Evolutionary conservation across 2,329 filamentous ascomycete species (phyloP), one percentile per base, ranked within the genome.

Genomic region (Colletotrichum eremochloae): DNA sequence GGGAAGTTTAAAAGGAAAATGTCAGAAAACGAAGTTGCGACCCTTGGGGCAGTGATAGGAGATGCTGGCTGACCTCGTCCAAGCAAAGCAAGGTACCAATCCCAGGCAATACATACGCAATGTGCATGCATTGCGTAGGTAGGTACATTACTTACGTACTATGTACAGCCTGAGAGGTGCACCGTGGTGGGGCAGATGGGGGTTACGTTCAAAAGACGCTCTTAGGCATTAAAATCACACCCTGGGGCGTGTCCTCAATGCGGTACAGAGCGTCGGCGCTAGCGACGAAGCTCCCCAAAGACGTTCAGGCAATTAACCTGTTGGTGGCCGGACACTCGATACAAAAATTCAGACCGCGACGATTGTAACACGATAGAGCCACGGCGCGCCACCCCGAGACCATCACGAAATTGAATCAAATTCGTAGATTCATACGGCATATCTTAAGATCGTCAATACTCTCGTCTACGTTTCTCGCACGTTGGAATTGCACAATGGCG

Each of bases 401-500:
- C 50, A 56, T 29, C 15, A 14, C 42, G 24, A 48, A 15, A 5
- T 33, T 20, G 18, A 36, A 5, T 31, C 50, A 3, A 14, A 9
- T 9, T 14, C 12, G 3, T 2, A 7, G 15, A 14, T 7, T 33
- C 36, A 15, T 5, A 12, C n/a, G 20, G 18, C 20, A 20, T 20
- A n/a, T 11, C 9, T 29, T 12, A n/a, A 24, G n/a, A 20, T 18
- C 3, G 3, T 15, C 20, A 1, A 29, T 36, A n/a, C 12, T 46
- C 12, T n/a, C 36, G n/a, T 24, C n/a, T 18, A 31, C 50, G 15
- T 2, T 36, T 31, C 24, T 14, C 14, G 36, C 36, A 15, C 29
- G 24, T 2, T 50, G 18, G 5, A 4, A 46, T 24, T 29, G 36
- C 62, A 76, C 81, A 64, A 78, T 82, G 72, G 79, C 83, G 74